phyloP scores from a whole-genome alignment of 352 stramenopile species.

The Phytophthora macrochlamydospora region DNA sequence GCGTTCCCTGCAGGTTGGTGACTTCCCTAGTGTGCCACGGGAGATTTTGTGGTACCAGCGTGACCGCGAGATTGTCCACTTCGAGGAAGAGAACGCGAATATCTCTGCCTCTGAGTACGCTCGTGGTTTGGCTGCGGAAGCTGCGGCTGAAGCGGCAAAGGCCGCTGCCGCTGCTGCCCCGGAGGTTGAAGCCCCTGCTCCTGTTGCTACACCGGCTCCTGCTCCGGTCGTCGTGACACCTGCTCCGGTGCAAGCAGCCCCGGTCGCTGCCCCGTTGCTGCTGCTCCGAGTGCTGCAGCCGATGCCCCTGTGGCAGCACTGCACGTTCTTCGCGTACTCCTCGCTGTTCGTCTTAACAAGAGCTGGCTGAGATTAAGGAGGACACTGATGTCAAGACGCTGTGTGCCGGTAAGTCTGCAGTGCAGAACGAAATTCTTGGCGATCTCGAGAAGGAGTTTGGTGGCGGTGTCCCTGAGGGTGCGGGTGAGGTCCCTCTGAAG shows the following conservation, averaged over 20 bases:
- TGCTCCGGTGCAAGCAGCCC: conserved; percentile 22
- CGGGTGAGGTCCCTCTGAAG: conserved; percentile 74
- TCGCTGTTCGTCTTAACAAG: conserved; percentile 82
- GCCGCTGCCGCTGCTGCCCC: conserved; percentile 41
- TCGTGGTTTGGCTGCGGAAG: conserved; percentile 41
- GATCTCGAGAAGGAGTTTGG: conserved; percentile 90
- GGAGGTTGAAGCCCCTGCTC: conserved; percentile 37
- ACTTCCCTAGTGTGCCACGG: conserved; percentile 57
- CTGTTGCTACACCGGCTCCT: conserved; percentile 36
- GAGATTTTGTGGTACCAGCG: conserved; percentile 88
- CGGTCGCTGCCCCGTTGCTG: conserved; percentile 15
- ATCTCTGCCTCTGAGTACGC: conserved; percentile 73
- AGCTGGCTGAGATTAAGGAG: conserved; percentile 65
- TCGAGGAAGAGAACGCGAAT: conserved; percentile 67
- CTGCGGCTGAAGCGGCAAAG: conserved; percentile 39
- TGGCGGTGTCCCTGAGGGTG: conserved; percentile 62
- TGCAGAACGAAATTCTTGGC: conserved; percentile 90
- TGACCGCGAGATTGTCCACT: conserved; percentile 82
- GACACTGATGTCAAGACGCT: conserved; percentile 83
- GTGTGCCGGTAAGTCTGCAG: conserved; percentile 82
- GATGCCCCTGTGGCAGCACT: conserved; percentile 70
- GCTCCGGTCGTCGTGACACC: conserved; percentile 24
- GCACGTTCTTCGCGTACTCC: conserved; percentile 76
- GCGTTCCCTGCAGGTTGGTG: conserved; percentile 71
- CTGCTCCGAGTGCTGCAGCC: conserved; percentile 27